Evolutionary conservation across 1,139 yeast species (phyloP), one percentile per base, ranked within the genome.

Genomic region (Wickerhamiella infanticola): DNA sequence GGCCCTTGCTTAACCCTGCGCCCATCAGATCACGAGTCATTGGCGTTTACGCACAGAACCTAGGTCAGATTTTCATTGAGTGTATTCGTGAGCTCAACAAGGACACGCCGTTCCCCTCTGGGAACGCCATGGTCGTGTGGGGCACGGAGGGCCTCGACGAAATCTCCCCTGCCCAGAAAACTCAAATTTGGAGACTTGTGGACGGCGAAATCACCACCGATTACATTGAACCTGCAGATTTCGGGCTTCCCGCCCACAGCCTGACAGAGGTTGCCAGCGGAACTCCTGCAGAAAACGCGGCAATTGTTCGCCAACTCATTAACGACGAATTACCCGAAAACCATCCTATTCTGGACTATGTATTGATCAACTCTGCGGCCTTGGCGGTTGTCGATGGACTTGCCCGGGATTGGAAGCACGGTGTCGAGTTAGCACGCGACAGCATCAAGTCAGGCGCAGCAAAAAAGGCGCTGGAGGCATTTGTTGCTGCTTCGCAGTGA

Each of bases 91-190:
- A 68, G 46, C 64, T 83, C 51, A 79, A 76, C 54, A 60, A 64
- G 36, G 62, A 66, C 36, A 73, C 68, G 46, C 70, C 70, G 41
- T 67, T 72, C 54, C 65, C 66, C 5, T 49, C 56, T 2, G 68
- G 75, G 3, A 67, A 67, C 37, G 81, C 94, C 1, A 74, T 86
- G 77, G 83, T 90, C 35, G 98, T 90, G 13, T 88, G 81, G 76
- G 98, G 98, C 11, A 77, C 79, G 44, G 75, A 84, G 45, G 95
- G 95, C 0, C 68, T 90, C 35, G 98, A 90, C 58, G 98, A 90
- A 62, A 82, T 90, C 37, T 81, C 95, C 1, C 95, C 96, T 1
- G 75, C 80, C 39, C 97, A 96, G 0, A 63, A 67, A 47, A 80
- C 96, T 5, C 74, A 75, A 48, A 76, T 81, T 51, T 90, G 98